Base-by-base conservation (phyloP, 2,329 filamentous ascomycete genomes). In the Bretziella fagacearum region DNA sequence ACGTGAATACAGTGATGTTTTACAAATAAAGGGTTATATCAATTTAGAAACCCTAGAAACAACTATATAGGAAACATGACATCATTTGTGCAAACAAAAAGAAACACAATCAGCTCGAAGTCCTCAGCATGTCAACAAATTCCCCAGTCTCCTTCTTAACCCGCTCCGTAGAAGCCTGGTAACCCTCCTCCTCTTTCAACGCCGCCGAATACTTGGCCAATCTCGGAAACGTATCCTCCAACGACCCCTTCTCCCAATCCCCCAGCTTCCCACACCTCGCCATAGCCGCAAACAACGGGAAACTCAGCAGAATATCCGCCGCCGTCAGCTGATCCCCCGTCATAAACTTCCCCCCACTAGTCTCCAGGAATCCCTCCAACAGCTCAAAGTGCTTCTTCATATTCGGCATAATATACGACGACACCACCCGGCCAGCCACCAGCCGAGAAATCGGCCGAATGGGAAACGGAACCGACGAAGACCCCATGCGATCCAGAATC, bases 281-380 rank as follows among this genome's bases (percentile, higher is more conserved):
- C 40, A 51, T 62, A 29, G 62, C 62, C 7, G 63, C 63, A 43
- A 74, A 63, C 47, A 74, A 58, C 11, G 65, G 65, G 58, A 70
- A 74, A 57, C 68, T 71, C 54, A 74, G 58, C 46, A 74, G 57
- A 48, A 74, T 67, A 52, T 73, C 71, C 5, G 69, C 71, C 1
- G 69, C 65, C 2, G 69, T 70, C 44, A 74, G 61, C 35, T 59
- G 54, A 17, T 60, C 55, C 20, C 70, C 68, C 53, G 70, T 73
- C 22, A 75, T 59, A 55, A 70, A 75, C 39, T 55, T 53, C 10
- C 60, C 60, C 26, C 64, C 63, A 1, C 68, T 67, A 4, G 65
- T 67, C 22, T 60, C 56, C 13, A 75, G 63, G 52, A 68, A 65
- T 26, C 62, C 56, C 53, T 75, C 68, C 33, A 76, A 54, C 54